Conservation (phyloP, 2,329 filamentous ascomycete genomes). For the Eutypella sp. region DNA sequence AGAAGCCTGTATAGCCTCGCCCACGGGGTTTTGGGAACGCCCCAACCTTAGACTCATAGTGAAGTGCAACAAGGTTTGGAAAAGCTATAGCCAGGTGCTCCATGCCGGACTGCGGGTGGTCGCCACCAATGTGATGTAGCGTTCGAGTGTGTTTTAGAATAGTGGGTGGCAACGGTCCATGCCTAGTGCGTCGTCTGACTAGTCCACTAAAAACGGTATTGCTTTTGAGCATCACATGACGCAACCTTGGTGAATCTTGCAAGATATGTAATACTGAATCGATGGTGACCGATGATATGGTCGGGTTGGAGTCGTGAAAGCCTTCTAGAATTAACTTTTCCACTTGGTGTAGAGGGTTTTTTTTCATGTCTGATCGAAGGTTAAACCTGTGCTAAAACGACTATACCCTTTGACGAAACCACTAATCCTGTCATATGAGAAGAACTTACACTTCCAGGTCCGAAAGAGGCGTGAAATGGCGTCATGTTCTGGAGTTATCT, state of each 20-base stretch:
- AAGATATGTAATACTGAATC: conserved; percentile 9
- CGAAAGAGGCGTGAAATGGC: conserved; percentile 8
- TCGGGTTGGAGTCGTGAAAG: conserved; percentile 7
- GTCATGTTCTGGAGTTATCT: conserved; percentile 8
- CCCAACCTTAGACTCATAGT: conserved; percentile 9
- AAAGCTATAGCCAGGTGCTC: conserved; percentile 8
- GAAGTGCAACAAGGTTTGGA: conserved; percentile 8
- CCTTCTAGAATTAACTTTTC: conserved; percentile 9
- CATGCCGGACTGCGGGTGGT: conserved; percentile 7
- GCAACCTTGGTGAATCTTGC: conserved; percentile 8
- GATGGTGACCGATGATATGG: conserved; percentile 6
- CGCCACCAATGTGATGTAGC: conserved; percentile 8
- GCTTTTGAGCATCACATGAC: conserved; percentile 10
- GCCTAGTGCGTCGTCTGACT: conserved; percentile 6
- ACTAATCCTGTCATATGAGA: conserved; percentile 8
- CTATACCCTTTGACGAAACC: conserved; percentile 8
- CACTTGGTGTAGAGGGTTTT: conserved; percentile 7
- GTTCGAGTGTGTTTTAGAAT: conserved; percentile 8
- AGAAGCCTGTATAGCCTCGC: conserved; percentile 9
- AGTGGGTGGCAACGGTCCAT: conserved; percentile 9
- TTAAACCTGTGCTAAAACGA: conserved; percentile 9
- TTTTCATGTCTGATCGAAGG: conserved; percentile 9
- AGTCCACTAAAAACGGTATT: conserved; percentile 7
- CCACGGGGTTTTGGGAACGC: conserved; percentile 8
- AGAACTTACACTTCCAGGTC: conserved; percentile 10